Base-by-base conservation (phyloP, 345 rosid genomes). In the Corchorus capsularis region DNA sequence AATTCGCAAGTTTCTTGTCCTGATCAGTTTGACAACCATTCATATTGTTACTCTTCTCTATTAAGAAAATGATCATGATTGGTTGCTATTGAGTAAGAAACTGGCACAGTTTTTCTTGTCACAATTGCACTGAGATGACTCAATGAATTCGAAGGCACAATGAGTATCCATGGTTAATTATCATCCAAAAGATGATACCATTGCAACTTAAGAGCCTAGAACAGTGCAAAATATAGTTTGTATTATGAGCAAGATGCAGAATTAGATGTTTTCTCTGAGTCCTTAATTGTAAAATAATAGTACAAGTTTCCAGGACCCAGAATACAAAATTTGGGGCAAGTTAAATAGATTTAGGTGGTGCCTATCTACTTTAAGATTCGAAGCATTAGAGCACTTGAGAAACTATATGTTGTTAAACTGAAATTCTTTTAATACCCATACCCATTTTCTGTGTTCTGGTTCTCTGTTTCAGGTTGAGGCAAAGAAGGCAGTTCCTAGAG, bases 401-500 rank as follows among this genome's bases (percentile, higher is more conserved):
- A 5, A 50, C 10, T 52, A 46, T 49, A 41, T 66, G n/a, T 20
- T 53, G n/a, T 56, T 22, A 55, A 27, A 68, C 20, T 52, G 75
- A 17, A 63, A 47, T 46, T 66, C 35, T 60, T 59, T 75, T 32
- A 22, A 64, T 67, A 54, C 39, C 27, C 16, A 64, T 67, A 54
- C 39, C 27, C 16, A 20, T 35, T 53, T 52, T 71, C 75, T 47
- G 19, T 46, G 47, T 54, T 47, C 49, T 46, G 46, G 56, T 39
- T 56, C 67, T 52, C 61, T 79, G 37, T 82, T 78, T 61, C 89
- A 95, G 99, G 99, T 95, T 78, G 99, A 95, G 89, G 99, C 99
- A 16, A 95, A 95, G 85, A 95, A 90, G 81, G 99, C 99, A 50
- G 93, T 94, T 76, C 99, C 98, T 4, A 85, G 97, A 80, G 97